Base-by-base conservation (phyloP, 495 filamentous ascomycete species). In the Daldinia concentrica region DNA sequence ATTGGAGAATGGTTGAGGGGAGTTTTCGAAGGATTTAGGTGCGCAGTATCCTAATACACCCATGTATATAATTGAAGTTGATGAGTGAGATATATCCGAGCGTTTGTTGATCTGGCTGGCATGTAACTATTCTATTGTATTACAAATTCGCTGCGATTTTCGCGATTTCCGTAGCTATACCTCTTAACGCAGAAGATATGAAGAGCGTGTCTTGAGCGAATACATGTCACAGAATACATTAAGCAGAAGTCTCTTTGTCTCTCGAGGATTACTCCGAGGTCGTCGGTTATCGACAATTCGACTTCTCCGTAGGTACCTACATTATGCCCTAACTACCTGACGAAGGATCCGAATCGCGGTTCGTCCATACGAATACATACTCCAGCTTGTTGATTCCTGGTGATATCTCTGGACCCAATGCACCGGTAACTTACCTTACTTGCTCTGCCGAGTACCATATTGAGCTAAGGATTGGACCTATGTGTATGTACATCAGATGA, bases 11-110 rank as follows among this genome's bases (percentile, higher is more conserved):
- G 26, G 59, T 12, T 37, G 58, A 19, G 29, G 9, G 19, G 22
- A 30, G 24, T 39, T 64, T 37, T 61, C 22, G 60, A 73, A 73
- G 71, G 71, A 69, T 73, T 61, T 41, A 43, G 30, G 32, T 59
- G 50, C 26, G 58, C 36, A 63, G 56, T 66, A 62, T 34, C 58
- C 55, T 58, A 62, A 41, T 43, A 59, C 51, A 73, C 41, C 71
- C 71, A 66, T 69, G 65, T 62, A 66, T 66, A 62, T 66, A 73
- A 58, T 58, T 48, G 41, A 59, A 55, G 39, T 36, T 66, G 9
- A 66, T 59, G 62, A 41, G 54, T 62, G 62, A 66, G 62, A 58
- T 69, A 73, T 73, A 63, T 66, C 58, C 43, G 39, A 62, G 57
- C 52, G 61, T 26, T 41, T 17, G 30, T 30, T 50, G 58, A 60